Conservation (phyloP, 768 basidiomycete species). For the Tylopilus cervinicoccineus region DNA sequence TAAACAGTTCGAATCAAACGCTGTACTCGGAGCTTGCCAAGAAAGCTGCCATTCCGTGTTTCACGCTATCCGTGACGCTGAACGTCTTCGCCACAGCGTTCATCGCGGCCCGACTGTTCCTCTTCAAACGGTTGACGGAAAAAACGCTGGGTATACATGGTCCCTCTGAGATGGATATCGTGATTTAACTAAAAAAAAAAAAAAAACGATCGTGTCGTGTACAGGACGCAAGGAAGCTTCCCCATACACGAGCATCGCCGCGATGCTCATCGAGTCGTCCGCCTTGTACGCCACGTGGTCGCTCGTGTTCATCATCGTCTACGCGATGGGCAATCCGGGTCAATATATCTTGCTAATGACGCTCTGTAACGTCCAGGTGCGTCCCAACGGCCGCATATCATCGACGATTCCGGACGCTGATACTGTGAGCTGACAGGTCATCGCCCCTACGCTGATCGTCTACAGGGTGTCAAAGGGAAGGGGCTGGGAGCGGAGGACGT, state of each 20-base stretch:
- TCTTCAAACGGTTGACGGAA: too few relatives aligned
- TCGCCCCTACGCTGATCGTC: not conserved
- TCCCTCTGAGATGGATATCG: too few relatives aligned
- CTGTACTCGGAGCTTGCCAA: not conserved
- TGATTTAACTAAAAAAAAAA: too few relatives aligned
- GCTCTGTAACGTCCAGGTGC: not conserved
- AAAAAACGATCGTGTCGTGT: too few relatives aligned
- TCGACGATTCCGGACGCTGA: too few relatives aligned
- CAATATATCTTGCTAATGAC: not conserved
- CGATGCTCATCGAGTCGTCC: not conserved
- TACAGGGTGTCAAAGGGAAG: not conserved
- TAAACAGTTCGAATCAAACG: not conserved
- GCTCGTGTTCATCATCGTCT: not conserved
- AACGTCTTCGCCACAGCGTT: not conserved
- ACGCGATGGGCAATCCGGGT: not conserved
- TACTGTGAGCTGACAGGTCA: not conserved
- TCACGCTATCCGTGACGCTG: not conserved
- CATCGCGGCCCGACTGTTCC: not conserved
- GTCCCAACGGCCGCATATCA: too few relatives aligned
- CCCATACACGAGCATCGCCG: not conserved
- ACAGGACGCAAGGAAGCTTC: too few relatives aligned
- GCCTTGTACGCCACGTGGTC: not conserved
- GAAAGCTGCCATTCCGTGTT: not conserved
- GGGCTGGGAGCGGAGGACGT: not conserved
- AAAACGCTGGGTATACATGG: too few relatives aligned